These are phyloP conservation scores for Rhizophlyctis rosea DNA, from an alignment of 192 early-diverging fungal genomes.

Conservation along the genomic window DNA sequence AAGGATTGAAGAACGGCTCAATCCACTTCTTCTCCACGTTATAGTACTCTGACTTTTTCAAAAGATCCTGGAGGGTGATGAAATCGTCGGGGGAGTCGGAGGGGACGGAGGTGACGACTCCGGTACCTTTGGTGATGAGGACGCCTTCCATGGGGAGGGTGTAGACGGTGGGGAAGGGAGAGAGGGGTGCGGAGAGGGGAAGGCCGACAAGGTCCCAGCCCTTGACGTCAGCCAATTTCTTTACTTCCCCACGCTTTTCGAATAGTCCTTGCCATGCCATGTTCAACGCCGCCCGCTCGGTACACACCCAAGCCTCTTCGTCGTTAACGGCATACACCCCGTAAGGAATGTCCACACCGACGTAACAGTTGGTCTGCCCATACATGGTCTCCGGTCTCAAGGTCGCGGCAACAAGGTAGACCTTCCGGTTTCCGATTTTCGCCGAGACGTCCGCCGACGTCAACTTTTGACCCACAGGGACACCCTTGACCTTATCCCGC, in stretches of 20 bases:
- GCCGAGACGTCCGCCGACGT: constrained; percentile 50
- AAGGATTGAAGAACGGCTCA: constrained; percentile 50
- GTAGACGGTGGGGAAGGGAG: constrained; percentile 73
- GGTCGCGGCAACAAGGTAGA: constrained; percentile 94
- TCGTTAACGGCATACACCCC: constrained; percentile 80
- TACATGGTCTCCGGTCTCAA: constrained; percentile 99
- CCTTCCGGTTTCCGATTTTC: constrained; percentile 65
- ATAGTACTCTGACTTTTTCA: constrained; percentile 93
- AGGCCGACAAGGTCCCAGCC: constrained; percentile 84
- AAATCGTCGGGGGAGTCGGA: constrained; percentile 98
- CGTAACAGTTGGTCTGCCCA: constrained; percentile 98
- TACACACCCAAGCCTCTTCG: constrained; percentile 81
- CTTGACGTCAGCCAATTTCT: constrained; percentile 69
- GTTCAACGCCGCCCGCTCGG: constrained; percentile 92
- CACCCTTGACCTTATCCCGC: constrained; percentile 47
- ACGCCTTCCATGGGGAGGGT: constrained; percentile 98
- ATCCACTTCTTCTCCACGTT: constrained; percentile 88
- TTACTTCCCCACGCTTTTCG: constrained; percentile 57
- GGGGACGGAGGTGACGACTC: constrained; percentile 97
- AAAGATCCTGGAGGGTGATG: constrained; percentile 84
- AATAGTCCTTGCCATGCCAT: constrained; percentile 95
- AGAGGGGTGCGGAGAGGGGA: constrained; percentile 85
- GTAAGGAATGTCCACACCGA: constrained; percentile 88
- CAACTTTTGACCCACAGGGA: constrained; percentile 49
- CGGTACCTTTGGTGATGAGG: constrained; percentile 90